Percentiles rank a stretch among this genome's conserved stretches.
Evolutionary conservation across 208 protist genomes (phyloP).

Genomic region (Porcisia deanei): DNA sequence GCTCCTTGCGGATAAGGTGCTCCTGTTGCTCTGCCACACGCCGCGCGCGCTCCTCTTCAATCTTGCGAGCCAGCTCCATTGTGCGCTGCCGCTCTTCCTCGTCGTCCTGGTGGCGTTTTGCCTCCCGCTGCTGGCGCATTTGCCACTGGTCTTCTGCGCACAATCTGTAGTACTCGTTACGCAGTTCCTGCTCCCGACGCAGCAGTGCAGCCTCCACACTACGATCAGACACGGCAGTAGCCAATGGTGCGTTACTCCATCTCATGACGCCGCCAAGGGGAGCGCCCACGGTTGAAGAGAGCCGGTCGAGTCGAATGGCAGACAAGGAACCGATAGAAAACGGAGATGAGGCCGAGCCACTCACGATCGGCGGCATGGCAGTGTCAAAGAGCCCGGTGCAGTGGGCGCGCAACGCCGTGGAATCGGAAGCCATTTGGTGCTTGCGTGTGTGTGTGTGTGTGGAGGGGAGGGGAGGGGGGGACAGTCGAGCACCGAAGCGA

Average conservation of each 20-base stretch:
- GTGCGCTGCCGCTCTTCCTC: slow-evolving; percentile 58
- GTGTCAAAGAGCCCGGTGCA: slow-evolving; percentile 40
- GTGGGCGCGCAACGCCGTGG: slow-evolving; percentile 26
- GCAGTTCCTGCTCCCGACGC: slow-evolving; percentile 63
- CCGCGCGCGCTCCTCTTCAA: slow-evolving; percentile 64
- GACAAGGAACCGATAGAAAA: slow-evolving; percentile 4
- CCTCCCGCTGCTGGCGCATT: slow-evolving; percentile 29
- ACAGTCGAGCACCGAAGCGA: not conserved
- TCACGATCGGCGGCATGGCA: slow-evolving; percentile 60
- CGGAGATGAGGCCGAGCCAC: slow-evolving; percentile 9
- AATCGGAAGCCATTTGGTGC: slow-evolving; percentile 30
- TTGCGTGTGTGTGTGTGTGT: not conserved
- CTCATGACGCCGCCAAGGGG: not conserved
- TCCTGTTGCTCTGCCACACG: slow-evolving; percentile 72
- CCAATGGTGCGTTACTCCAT: not conserved
- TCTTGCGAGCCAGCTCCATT: slow-evolving; percentile 47
- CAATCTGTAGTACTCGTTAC: slow-evolving; percentile 64
- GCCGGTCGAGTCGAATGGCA: slow-evolving; percentile 11
- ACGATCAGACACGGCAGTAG: not conserved
- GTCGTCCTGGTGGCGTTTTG: slow-evolving; percentile 46
- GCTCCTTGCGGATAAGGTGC: slow-evolving; percentile 65
- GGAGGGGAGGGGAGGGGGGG: too few relatives aligned
- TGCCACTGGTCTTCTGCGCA: slow-evolving; percentile 55
- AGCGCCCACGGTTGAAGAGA: not conserved
- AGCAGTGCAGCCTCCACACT: slow-evolving; percentile 59